Conservation (phyloP, 768 basidiomycete genomes). For the Tylopilus intermedius region DNA sequence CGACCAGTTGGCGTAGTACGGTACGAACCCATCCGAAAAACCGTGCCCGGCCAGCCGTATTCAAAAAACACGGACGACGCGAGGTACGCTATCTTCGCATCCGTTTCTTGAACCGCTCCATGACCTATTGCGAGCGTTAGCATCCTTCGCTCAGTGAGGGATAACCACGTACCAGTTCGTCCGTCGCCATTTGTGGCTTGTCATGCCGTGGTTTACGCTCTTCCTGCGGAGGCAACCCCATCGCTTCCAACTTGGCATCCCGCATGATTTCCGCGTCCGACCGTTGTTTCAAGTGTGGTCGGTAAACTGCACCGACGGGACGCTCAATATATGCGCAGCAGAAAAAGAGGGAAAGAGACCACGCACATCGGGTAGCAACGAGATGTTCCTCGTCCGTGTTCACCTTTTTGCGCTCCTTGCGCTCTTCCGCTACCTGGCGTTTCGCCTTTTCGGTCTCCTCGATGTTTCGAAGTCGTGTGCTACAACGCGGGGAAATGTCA, state of each 20-base stretch:
- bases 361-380: conserved; percentile 81
- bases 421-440: conserved; percentile 71
- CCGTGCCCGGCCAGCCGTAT: too few relatives aligned
- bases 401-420: conserved; percentile 50
- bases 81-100: conserved; percentile 61
- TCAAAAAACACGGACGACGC: conserved; percentile 16
- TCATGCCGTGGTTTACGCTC: conserved; percentile 40
- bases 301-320: conserved; percentile 56
- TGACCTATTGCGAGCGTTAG: conserved; percentile 50
- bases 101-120: conserved; percentile 97
- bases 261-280: conserved; percentile 85
- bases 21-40: too few relatives aligned
- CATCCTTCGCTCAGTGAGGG: not conserved
- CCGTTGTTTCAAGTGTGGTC: conserved; percentile 74
- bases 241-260: conserved; percentile 83
- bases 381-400: conserved; percentile 77
- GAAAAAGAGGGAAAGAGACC: not conserved
- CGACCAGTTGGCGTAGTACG: too few relatives aligned
- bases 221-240: conserved; percentile 59
- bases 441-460: conserved; percentile 98
- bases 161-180: conserved; percentile 64
- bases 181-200: conserved; percentile 79
- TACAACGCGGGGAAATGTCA: conserved; percentile 24
- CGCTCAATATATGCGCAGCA: not conserved
- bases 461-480: conserved; percentile 88